Evolutionary conservation across 805 yeast species (phyloP).

Genomic region (Kluyveromyces siamensis): DNA sequence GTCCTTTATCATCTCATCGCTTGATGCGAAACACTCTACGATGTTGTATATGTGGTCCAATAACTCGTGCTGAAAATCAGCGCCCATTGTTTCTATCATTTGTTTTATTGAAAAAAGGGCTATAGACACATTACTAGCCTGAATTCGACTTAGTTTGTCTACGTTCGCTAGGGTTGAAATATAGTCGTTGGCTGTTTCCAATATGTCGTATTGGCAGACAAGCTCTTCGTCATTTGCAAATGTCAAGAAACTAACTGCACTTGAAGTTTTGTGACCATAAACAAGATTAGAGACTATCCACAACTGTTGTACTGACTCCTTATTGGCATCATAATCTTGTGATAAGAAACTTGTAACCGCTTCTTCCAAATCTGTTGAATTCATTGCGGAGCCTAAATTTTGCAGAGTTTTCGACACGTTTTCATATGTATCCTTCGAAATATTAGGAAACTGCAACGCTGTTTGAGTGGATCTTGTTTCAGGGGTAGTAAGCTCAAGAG

Average conservation of each 20-base stretch:
- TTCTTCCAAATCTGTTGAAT: slow-evolving; percentile 1
- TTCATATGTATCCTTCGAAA: not conserved
- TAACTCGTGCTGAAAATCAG: slow-evolving; percentile 44
- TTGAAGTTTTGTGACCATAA: slow-evolving; percentile 13
- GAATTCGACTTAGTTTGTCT: slow-evolving; percentile 1
- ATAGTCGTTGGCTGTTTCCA: not conserved
- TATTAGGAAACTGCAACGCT: not conserved
- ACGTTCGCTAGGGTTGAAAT: not conserved
- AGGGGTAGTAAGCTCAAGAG: not conserved
- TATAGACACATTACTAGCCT: slow-evolving; percentile 5
- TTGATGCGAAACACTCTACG: slow-evolving; percentile 60
- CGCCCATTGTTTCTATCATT: slow-evolving; percentile 15
- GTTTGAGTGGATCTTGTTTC: not conserved
- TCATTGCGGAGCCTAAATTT: not conserved
- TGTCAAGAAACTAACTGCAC: slow-evolving; percentile 7
- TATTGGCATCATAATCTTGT: slow-evolving; percentile 1
- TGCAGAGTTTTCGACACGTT: not conserved
- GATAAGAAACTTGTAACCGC: slow-evolving; percentile 9
- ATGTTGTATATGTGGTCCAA: slow-evolving; percentile 67
- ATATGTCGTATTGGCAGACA: slow-evolving; percentile 1
- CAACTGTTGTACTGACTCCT: slow-evolving; percentile 5
- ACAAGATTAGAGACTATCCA: slow-evolving; percentile 34
- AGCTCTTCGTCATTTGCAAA: slow-evolving; percentile 5
- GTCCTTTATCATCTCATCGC: slow-evolving; percentile 35
- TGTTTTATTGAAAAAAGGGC: slow-evolving; percentile 13